Conservation (phyloP, 352 stramenopile genomes). For the Globisporangium acanthophoron region DNA sequence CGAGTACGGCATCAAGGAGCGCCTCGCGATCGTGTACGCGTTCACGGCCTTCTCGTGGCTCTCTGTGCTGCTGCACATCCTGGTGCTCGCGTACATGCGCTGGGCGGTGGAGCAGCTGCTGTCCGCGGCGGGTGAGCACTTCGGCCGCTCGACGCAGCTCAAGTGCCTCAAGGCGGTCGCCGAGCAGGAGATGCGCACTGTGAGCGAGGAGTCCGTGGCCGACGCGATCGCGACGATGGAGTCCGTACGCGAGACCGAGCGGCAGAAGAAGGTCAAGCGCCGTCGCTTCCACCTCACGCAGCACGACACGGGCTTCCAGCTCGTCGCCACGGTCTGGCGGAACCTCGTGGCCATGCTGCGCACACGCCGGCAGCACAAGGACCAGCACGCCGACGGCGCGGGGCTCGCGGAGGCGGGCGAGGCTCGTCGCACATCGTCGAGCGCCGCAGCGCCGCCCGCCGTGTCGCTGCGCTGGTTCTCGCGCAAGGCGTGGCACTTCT, state of each 20-base stretch:
- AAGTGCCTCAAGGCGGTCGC: conserved; percentile 18
- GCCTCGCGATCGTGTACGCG: conserved; percentile 25
- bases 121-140: conserved; percentile 18
- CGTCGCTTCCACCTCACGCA: conserved; percentile 4
- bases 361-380: not conserved
- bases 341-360: conserved; percentile 1
- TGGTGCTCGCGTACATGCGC: conserved; percentile 35
- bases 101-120: conserved; percentile 23
- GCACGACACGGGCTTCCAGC: conserved; percentile 26
- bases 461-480: conserved; percentile 43
- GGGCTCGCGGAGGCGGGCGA: not conserved
- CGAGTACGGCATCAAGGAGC: conserved; percentile 14
- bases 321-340: conserved; percentile 13
- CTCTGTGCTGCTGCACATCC: conserved; percentile 28
- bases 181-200: conserved; percentile 12
- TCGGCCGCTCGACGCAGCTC: conserved; percentile 7
- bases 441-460: not conserved
- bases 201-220: conserved; percentile 15
- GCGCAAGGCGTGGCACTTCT: conserved; percentile 60
- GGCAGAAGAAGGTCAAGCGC: conserved; percentile 1
- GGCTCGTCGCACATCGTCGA: not conserved
- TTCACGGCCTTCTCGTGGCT: conserved; percentile 36
- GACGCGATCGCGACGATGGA: conserved; percentile 26
- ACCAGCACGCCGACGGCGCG: not conserved
- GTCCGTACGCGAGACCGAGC: conserved; percentile 10